phyloP scores from a whole-genome alignment of 495 filamentous ascomycete species.

The Xylaria curta region DNA sequence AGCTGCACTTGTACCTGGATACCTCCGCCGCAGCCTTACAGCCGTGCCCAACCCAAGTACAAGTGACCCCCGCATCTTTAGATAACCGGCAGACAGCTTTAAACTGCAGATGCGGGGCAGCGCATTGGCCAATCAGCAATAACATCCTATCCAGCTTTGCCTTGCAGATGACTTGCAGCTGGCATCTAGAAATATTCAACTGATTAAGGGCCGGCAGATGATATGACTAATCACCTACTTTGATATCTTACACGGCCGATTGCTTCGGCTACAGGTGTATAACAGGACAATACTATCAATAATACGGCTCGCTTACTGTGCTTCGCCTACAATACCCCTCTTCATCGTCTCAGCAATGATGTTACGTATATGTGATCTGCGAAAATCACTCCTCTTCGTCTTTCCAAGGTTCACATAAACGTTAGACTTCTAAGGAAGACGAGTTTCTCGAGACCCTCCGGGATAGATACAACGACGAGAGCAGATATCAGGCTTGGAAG shows the following conservation, averaged over 20 bases:
- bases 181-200: not conserved
- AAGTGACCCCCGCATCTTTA: not conserved
- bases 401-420: too few species aligned
- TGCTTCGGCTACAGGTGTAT: not conserved
- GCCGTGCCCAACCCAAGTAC: not conserved
- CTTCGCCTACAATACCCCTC: too few species aligned
- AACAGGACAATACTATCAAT: too few species aligned
- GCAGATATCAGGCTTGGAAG: too few species aligned
- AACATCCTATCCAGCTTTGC: not conserved
- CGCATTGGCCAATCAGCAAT: slow-evolving; percentile 28
- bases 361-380: too few species aligned
- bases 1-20: not conserved
- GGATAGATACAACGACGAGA: too few species aligned
- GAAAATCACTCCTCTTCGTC: not conserved
- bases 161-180: slow-evolving; percentile 10
- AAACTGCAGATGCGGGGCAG: slow-evolving; percentile 16
- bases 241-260: not conserved
- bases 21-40: slow-evolving; percentile 8
- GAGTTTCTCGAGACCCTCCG: too few species aligned
- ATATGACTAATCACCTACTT: not conserved
- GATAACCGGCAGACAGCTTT: not conserved
- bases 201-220: not conserved
- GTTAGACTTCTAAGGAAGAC: too few species aligned
- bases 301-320: too few species aligned
- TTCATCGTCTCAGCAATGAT: too few species aligned